These are phyloP conservation scores for Colletotrichum euphorbiae DNA, from an alignment of 2,329 filamentous ascomycete genomes.

Conservation along the genomic window DNA sequence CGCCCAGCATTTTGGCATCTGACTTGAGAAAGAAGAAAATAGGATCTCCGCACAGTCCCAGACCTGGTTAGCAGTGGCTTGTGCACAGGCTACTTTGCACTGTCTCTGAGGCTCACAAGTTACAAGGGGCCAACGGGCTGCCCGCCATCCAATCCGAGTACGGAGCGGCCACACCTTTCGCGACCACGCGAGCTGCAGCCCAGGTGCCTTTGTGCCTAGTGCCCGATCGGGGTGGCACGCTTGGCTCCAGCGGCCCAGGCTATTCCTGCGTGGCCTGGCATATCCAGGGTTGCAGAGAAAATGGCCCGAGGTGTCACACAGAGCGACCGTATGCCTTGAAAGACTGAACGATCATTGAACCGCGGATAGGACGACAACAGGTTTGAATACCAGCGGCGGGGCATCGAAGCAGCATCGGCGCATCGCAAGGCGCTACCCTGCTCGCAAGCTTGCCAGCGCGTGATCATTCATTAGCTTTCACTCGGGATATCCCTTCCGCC, in stretches of 20 bases:
- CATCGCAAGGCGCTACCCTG: conserved; percentile 17
- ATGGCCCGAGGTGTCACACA: conserved; percentile 4
- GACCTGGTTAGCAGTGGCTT: background rate
- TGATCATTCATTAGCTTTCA: background rate
- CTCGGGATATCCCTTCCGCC: conserved; percentile 30
- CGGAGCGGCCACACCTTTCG: conserved; percentile 2
- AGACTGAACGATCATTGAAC: too few species aligned
- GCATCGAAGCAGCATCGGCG: background rate
- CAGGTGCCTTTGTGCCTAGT: conserved; percentile 6
- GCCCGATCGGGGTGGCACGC: conserved; percentile 21
- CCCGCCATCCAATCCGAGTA: conserved; percentile 26
- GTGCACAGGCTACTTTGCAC: background rate
- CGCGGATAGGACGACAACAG: too few species aligned
- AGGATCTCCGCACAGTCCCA: conserved; percentile 11
- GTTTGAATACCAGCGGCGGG: too few species aligned
- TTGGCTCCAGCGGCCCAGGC: background rate
- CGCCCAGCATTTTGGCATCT: conserved; percentile 14
- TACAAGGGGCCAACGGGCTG: conserved; percentile 24
- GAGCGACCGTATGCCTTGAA: too few species aligned
- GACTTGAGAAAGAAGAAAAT: background rate
- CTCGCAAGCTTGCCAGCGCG: background rate
- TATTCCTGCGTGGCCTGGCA: conserved; percentile 4
- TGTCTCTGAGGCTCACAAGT: conserved; percentile 17
- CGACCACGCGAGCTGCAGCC: conserved; percentile 17
- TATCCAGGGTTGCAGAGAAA: background rate